Percentiles rank a stretch among this genome's conserved stretches.
These are phyloP conservation scores for Erigeron canadensis DNA, from an alignment of 129 eudicot species.

Conservation along the genomic window DNA sequence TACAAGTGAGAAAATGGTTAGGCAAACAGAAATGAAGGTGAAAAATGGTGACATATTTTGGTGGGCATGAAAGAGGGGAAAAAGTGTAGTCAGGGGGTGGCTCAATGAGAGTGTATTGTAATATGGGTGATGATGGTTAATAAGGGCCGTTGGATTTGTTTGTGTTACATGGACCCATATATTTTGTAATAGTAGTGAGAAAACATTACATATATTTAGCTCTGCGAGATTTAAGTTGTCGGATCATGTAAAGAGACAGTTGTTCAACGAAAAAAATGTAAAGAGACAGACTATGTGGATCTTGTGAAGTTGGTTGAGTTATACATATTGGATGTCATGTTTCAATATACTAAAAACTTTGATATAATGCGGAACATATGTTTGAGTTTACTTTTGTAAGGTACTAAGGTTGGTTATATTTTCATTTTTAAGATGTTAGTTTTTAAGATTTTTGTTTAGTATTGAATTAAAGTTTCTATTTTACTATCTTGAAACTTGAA, in stretches of 20 bases:
- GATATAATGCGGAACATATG: not conserved
- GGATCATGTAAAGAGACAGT: constrained; percentile 4
- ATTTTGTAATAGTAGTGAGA: not conserved
- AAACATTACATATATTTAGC: not conserved
- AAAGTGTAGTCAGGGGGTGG: constrained; percentile 10
- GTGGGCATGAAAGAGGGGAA: constrained; percentile 18
- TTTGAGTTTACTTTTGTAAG: not conserved
- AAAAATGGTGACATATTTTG: constrained; percentile 35
- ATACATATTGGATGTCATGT: constrained; percentile 1
- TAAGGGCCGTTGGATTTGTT: constrained; percentile 23
- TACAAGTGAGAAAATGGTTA: constrained; percentile 43
- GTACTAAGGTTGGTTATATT: not conserved
- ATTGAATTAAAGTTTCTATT: too few relatives aligned
- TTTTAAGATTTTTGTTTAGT: too few relatives aligned
- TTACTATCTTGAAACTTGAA: too few relatives aligned
- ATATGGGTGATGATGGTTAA: constrained; percentile 15
- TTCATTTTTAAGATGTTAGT: not conserved
- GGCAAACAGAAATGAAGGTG: constrained; percentile 11
- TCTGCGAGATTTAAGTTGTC: not conserved
- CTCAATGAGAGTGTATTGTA: not conserved
- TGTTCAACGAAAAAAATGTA: too few relatives aligned
- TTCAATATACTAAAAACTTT: not conserved
- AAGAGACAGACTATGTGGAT: not conserved
- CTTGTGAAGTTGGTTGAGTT: constrained; percentile 3
- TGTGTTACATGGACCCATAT: not conserved